Evolutionary conservation across 2,329 filamentous ascomycete species (phyloP), one percentile per base, ranked within the genome.

Genomic region (Claviceps sp.): DNA sequence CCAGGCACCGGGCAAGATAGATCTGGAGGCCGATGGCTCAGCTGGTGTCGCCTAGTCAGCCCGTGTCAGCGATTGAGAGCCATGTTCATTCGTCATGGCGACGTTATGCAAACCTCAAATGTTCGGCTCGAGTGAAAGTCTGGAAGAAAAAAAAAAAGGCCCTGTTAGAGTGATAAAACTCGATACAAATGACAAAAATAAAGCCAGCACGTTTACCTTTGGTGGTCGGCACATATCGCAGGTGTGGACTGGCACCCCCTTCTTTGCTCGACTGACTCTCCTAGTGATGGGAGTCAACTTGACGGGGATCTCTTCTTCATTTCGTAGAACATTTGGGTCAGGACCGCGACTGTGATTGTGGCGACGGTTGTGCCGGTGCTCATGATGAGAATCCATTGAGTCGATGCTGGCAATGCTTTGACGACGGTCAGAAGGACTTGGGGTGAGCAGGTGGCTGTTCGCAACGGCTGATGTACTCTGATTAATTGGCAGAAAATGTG

Each of bases 121-220:
- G 79, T 59, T 82, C 79, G 34, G 79, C 79, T 59, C 79, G 70
- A 13, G 78, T 81, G 55, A 82, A 82, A 2, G 76, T 81, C 79
- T 82, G 53, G 53, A 4, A 17, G 45, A 26, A 20, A 20, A 20
- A 20, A 20, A 20, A 20, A 20, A 20, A 20, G 20, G 7, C 39
- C 20, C 17, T n/a, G 40, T 48, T 40, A 48, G 46, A 17, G 5
- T 26, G 11, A 7, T 14, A 17, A 38, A 16, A 11, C 17, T 17
- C 5, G 29, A 29, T 17, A 34, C 29, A 14, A 2, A 22, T 9
- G 6, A 20, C 13, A 26, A 46, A 17, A 5, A n/a, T 38, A 34
- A 40, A 42, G 44, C 38, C 40, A 39, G 50, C 44, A 60, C 52
- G 29, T 47, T 39, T 65, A 77, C 75, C 70, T 78, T 79, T 17